Conservation (phyloP, 495 filamentous ascomycete genomes). For the Xylaria bambusicola region DNA sequence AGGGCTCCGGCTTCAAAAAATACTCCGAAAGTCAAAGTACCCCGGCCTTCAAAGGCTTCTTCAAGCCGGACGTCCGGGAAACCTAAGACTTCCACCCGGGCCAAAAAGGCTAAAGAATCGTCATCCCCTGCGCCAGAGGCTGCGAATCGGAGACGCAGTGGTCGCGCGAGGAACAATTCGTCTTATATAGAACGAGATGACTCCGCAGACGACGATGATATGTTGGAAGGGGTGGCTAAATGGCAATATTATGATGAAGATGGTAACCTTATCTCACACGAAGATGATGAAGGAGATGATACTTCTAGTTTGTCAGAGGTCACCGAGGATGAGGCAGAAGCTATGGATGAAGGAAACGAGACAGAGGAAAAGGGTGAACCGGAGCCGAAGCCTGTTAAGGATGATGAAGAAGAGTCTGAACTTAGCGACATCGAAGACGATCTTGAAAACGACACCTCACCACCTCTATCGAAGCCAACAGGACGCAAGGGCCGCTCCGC, state of each 20-base stretch:
- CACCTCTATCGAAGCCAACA: conserved; percentile 23
- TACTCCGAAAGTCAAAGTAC: conserved; percentile 28
- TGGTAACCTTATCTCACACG: conserved; percentile 23
- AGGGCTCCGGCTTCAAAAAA: conserved; percentile 31
- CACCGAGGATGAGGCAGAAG: conserved; percentile 31
- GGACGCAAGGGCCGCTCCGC: conserved; percentile 28
- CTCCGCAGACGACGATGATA: conserved; percentile 58
- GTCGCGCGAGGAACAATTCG: conserved; percentile 43
- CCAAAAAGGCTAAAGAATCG: conserved; percentile 34
- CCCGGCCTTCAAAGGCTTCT: conserved; percentile 31
- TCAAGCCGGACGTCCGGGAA: conserved; percentile 37
- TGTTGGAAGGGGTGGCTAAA: conserved; percentile 55
- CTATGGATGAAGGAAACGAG: conserved; percentile 26
- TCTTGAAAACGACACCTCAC: conserved; percentile 25
- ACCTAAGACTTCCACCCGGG: conserved; percentile 37
- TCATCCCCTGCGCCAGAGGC: conserved; percentile 32
- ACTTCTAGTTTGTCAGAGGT: conserved; percentile 22
- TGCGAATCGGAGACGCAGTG: conserved; percentile 53
- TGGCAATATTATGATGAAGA: conserved; percentile 52
- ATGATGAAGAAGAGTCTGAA: conserved; percentile 22
- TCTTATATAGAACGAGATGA: conserved; percentile 55
- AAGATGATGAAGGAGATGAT: conserved; percentile 29
- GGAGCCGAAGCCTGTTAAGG: no score
- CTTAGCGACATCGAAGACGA: conserved; percentile 31
- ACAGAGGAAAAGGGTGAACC: conserved; percentile 18